Conservation (phyloP, 805 yeast species). For the Barnettozyma botsteinii region DNA sequence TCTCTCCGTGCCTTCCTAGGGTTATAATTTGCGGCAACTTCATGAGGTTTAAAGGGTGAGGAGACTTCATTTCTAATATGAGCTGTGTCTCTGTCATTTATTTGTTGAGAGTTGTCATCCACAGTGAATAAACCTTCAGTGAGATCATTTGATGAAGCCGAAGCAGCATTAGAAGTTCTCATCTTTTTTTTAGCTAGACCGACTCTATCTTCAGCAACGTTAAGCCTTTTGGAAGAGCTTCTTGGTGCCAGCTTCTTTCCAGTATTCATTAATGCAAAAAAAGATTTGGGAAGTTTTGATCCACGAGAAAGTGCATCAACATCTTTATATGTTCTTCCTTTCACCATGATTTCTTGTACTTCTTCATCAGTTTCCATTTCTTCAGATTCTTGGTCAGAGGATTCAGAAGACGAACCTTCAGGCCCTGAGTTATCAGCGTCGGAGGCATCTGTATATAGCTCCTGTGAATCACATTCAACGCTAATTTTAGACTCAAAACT, state of each 20-base stretch:
- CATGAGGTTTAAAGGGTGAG: too few relatives aligned
- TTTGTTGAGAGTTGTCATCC: too few relatives aligned
- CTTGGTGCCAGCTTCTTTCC: conserved; percentile 5
- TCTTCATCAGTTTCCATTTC: too few relatives aligned
- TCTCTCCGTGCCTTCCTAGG: too few relatives aligned
- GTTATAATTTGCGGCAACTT: too few relatives aligned
- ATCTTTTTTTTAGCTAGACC: conserved; percentile 22
- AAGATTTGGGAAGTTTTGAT: conserved; percentile 22
- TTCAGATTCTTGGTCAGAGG: conserved; percentile 1
- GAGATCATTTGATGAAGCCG: background rate
- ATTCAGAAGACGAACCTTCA: too few relatives aligned
- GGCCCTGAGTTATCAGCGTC: background rate
- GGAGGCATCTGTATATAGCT: background rate
- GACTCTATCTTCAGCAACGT: conserved; percentile 7
- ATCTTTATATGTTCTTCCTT: conserved; percentile 20
- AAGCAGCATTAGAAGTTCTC: background rate
- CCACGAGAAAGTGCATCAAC: conserved; percentile 17
- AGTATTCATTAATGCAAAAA: conserved; percentile 9
- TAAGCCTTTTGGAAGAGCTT: too few relatives aligned
- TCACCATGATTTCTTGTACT: conserved; percentile 3
- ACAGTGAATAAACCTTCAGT: background rate
- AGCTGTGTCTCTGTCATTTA: too few relatives aligned
- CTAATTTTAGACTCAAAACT: background rate
- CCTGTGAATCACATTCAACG: background rate
- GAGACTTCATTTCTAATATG: background rate